Evolutionary conservation across 805 yeast species (phyloP).

Genomic region (Wickerhamomyces ciferrii): DNA sequence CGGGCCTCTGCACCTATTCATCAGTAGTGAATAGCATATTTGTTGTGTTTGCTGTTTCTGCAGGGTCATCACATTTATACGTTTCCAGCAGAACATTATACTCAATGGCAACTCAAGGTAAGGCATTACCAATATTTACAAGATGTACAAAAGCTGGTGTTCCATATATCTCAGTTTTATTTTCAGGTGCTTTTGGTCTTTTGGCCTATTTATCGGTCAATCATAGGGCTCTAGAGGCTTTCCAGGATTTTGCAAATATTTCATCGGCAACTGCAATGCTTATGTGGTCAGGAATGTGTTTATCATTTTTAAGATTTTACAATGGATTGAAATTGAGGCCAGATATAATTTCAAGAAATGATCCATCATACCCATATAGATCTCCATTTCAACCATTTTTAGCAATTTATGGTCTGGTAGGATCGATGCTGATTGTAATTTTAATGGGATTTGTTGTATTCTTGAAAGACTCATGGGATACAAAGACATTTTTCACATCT

Average conservation of each 20-base stretch:
- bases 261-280: slow-evolving; percentile 72
- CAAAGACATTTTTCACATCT: slow-evolving; percentile 56
- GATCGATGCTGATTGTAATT: slow-evolving; percentile 44
- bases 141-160: slow-evolving; percentile 59
- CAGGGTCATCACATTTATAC: slow-evolving; percentile 50
- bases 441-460: slow-evolving; percentile 63
- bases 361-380: slow-evolving; percentile 60
- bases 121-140: slow-evolving; percentile 56
- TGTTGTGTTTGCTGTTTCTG: slow-evolving; percentile 47
- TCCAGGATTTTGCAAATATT: slow-evolving; percentile 61
- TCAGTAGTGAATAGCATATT: slow-evolving; percentile 43
- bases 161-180: slow-evolving; percentile 64
- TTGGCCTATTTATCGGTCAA: slow-evolving; percentile 58
- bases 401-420: slow-evolving; percentile 57
- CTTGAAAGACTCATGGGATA: slow-evolving; percentile 50
- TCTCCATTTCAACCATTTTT: slow-evolving; percentile 68
- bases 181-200: slow-evolving; percentile 55
- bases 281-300: slow-evolving; percentile 74
- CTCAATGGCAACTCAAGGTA: slow-evolving; percentile 46
- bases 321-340: slow-evolving; percentile 56
- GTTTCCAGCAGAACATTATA: slow-evolving; percentile 53
- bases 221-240: slow-evolving; percentile 52
- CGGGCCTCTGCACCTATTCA: slow-evolving; percentile 44
- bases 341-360: slow-evolving; percentile 60
- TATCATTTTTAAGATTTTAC: slow-evolving; percentile 59